Conservation (phyloP, 192 early-diverging fungal species). For the Paraglomus brasilianum region DNA sequence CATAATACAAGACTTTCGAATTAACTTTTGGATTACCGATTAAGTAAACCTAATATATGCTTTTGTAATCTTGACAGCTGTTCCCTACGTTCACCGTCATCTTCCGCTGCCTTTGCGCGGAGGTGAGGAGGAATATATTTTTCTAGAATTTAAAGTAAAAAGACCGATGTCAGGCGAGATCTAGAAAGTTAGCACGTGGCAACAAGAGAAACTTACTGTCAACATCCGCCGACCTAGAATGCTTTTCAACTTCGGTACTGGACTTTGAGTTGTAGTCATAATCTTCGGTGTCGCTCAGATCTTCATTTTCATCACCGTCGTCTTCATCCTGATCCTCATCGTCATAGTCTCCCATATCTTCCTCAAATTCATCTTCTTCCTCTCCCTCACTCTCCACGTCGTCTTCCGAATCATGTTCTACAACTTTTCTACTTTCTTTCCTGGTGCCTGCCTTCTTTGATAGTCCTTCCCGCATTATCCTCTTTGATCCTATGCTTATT, state of each 20-base stretch:
- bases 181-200: no score
- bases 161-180: no score
- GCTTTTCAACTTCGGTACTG: slow-evolving; percentile 17
- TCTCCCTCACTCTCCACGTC: slow-evolving; percentile 34
- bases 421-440: not conserved
- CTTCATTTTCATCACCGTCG: slow-evolving; percentile 35
- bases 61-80: slow-evolving; percentile 73
- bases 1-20: no score
- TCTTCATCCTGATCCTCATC: slow-evolving; percentile 37
- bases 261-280: slow-evolving; percentile 5
- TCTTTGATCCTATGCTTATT: not conserved
- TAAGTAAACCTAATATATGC: slow-evolving; percentile 84
- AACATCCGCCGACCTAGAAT: not conserved
- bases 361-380: slow-evolving; percentile 28
- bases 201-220: not conserved
- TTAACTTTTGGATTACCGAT: slow-evolving; percentile 55
- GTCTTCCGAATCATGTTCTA: slow-evolving; percentile 1
- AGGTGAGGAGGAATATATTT: slow-evolving; percentile 93
- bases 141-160: no score
- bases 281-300: slow-evolving; percentile 30
- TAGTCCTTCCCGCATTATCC: not conserved
- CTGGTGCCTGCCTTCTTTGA: not conserved
- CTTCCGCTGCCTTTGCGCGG: slow-evolving; percentile 51
- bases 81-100: slow-evolving; percentile 54
- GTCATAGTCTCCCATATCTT: slow-evolving; percentile 31